Evolutionary conservation across 106 monocot genomes (phyloP).

Genomic region (Vanilla planifolia): DNA sequence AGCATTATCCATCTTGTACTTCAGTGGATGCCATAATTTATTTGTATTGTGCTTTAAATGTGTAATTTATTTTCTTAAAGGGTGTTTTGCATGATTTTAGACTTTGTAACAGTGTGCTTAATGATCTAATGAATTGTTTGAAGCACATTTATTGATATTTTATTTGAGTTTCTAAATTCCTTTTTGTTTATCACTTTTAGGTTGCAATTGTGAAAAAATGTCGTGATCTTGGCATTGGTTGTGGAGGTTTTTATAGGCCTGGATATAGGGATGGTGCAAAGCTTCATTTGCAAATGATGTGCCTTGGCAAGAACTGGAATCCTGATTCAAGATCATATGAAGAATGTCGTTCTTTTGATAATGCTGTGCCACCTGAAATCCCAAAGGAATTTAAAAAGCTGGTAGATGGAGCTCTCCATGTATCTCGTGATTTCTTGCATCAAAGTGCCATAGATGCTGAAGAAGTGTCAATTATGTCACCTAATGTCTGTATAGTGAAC

Average conservation of each 20-base stretch:
- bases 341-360: conserved; percentile 31
- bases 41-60: neutral
- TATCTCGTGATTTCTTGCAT: conserved; percentile 27
- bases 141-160: too few relatives aligned
- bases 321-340: conserved; percentile 42
- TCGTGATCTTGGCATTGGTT: conserved; percentile 38
- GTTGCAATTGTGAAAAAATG: conserved; percentile 37
- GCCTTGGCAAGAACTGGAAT: conserved; percentile 81
- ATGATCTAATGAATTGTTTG: neutral
- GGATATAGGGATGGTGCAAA: conserved; percentile 53
- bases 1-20: too few relatives aligned
- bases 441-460: neutral
- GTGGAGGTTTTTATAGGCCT: conserved; percentile 65
- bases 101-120: too few relatives aligned
- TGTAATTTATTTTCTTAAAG: neutral
- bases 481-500: conserved; percentile 63
- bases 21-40: too few relatives aligned
- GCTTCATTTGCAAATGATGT: conserved; percentile 63
- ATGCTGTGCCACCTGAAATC: conserved; percentile 37
- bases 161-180: too few relatives aligned
- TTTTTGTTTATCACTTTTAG: conserved; percentile 14
- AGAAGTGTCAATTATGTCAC: conserved; percentile 49
- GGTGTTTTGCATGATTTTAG: too few relatives aligned
- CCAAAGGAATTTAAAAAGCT: conserved; percentile 33
- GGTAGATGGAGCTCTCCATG: conserved; percentile 31